phyloP scores from a whole-genome alignment of 129 eudicot genomes.

The Pittosporum tobira region DNA sequence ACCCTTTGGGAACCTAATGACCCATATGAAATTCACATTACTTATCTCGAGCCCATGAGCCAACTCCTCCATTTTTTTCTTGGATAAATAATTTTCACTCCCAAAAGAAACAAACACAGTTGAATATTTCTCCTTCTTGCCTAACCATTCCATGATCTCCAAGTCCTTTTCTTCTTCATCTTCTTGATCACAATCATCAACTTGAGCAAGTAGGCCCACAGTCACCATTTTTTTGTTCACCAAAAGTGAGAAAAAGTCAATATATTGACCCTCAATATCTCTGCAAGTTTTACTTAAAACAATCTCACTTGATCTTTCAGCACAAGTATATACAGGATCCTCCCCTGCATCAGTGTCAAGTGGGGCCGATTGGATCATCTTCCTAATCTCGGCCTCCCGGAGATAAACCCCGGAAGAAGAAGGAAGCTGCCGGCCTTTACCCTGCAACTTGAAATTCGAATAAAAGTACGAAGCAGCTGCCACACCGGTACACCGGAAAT shows the following conservation, averaged over 20 bases:
- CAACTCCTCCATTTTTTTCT: too few relatives aligned
- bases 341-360: background rate
- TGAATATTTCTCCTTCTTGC: conserved; percentile 3
- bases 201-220: conserved; percentile 17
- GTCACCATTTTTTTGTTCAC: conserved; percentile 10
- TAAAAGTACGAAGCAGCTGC: background rate
- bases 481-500: conserved; percentile 8
- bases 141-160: conserved; percentile 13
- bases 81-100: conserved; percentile 20
- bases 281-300: conserved; percentile 6
- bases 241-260: conserved; percentile 6
- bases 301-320: too few relatives aligned
- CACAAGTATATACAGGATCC: background rate
- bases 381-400: too few relatives aligned
- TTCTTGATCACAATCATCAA: background rate
- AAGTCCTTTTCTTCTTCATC: background rate
- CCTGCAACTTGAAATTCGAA: background rate
- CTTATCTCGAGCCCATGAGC: too few relatives aligned
- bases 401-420: background rate
- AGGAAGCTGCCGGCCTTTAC: background rate
- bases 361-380: background rate
- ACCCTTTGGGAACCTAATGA: too few relatives aligned
- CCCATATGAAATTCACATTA: too few relatives aligned
- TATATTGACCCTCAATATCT: conserved; percentile 17
- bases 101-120: too few relatives aligned